A percentile compares a stretch with the other conserved stretches of the same genome.
Evolutionary conservation across 345 rosid genomes (phyloP).

Genomic region (Noccaea caerulescens): DNA sequence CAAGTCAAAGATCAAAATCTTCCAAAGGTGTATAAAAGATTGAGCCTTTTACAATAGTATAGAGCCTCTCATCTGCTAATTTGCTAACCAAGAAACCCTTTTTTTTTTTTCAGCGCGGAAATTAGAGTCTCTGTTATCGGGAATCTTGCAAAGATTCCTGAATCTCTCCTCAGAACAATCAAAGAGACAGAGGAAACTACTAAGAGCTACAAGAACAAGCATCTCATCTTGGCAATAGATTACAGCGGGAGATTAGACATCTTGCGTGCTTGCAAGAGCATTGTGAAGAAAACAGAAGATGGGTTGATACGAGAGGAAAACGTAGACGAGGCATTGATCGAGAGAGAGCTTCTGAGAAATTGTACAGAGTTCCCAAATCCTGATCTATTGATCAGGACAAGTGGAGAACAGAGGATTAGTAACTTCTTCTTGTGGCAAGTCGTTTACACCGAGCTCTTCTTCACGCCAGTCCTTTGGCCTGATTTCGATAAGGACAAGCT

Average conservation of each 20-base stretch:
- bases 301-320: conserved; percentile 55
- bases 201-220: conserved; percentile 49
- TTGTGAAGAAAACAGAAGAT: conserved; percentile 51
- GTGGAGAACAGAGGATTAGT: conserved; percentile 76
- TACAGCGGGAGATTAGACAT: conserved; percentile 75
- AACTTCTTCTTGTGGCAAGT: conserved; percentile 81
- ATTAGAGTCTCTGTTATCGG: conserved; percentile 60
- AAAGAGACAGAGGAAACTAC: conserved; percentile 54
- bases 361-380: conserved; percentile 62
- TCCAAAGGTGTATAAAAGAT: conserved; percentile 44
- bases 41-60: neutral
- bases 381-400: conserved; percentile 73
- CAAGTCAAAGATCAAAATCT: conserved; percentile 44
- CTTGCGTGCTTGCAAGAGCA: conserved; percentile 59
- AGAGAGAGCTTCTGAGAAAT: conserved; percentile 60
- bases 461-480: conserved; percentile 66
- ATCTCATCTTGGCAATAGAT: conserved; percentile 67
- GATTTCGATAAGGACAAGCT: conserved; percentile 61
- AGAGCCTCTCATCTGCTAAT: neutral
- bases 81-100: neutral
- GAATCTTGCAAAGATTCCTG: conserved; percentile 55
- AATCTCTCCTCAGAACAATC: conserved; percentile 46
- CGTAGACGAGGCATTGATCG: conserved; percentile 57
- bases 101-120: conserved; percentile 47
- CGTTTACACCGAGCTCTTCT: conserved; percentile 77